Percentiles rank a stretch among this genome's conserved stretches.
Conservation (phyloP, 331 rosid species). For the Quercus lobata region DNA sequence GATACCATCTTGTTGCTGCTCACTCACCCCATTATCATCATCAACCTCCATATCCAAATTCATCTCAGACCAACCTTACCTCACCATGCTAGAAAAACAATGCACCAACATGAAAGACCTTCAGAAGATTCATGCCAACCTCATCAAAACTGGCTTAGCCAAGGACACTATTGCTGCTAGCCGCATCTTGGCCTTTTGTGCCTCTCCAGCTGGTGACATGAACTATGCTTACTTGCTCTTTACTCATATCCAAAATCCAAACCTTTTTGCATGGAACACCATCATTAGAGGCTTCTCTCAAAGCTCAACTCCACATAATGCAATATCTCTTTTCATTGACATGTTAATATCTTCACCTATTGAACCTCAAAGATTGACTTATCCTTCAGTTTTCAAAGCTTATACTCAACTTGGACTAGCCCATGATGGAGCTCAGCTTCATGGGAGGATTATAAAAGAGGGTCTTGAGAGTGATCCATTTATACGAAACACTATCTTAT, state of each 20-base stretch:
- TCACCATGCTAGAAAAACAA: constrained; percentile 56
- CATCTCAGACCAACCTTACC: constrained; percentile 61
- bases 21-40: constrained; percentile 29
- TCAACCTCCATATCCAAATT: constrained; percentile 62
- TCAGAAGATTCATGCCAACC: constrained; percentile 47
- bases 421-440: constrained; percentile 74
- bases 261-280: constrained; percentile 73
- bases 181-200: constrained; percentile 57
- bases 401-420: constrained; percentile 59
- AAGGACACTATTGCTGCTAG: constrained; percentile 50
- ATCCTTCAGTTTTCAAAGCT: constrained; percentile 92
- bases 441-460: constrained; percentile 63
- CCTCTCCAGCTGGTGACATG: constrained; percentile 65
- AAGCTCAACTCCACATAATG: constrained; percentile 56
- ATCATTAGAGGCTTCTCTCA: constrained; percentile 61
- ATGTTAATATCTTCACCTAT: constrained; percentile 52
- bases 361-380: constrained; percentile 59
- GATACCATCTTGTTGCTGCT: constrained; percentile 36
- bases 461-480: constrained; percentile 55
- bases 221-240: constrained; percentile 66
- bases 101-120: constrained; percentile 79
- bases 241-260: constrained; percentile 44
- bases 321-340: constrained; percentile 59
- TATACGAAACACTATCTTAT: constrained; percentile 46
- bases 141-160: constrained; percentile 68